Base-by-base conservation (phyloP, 371 early-diverging fungal genomes). In the Blakeslea trispora region DNA sequence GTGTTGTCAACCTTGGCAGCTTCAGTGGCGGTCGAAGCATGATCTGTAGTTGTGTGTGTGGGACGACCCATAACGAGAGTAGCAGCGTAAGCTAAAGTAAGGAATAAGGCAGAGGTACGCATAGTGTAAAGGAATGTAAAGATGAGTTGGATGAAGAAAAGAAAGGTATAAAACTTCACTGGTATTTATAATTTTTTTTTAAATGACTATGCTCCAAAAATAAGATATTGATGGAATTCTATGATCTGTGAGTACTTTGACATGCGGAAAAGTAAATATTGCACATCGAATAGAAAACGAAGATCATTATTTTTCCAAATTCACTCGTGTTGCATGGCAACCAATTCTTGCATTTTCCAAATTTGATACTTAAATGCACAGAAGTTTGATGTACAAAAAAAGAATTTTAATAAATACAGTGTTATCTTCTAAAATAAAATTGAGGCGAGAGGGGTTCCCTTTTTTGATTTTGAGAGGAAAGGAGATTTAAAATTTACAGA, bases 31-130 rank as follows among this genome's bases (percentile, higher is more conserved):
- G 23, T 34, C 6, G 53, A 24, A 15, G 54, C 39, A 37, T 17
- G 3, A 14, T 15, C n/a, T 8, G 35, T 21, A 40, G 51, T 17
- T n/a, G 52, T 24, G 19, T 15, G 23, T 7, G 23, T n/a, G 41
- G 52, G 56, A 19, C 42, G 42, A 39, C 41, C 56, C 56, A 48
- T 42, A 21, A 48, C 56, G 14, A 42, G 18, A 10, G 56, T 15
- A 21, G 49, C 56, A 41, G 48, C 43, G 21, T 42, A 55, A n/a
- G 56, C 48, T 19, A 55, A 55, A 21, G 56, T 41, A 31, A 55
- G 56, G 9, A 55, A n/a, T 31, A 55, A 39, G 19, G 42, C n/a
- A 11, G 48, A 41, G 42, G 56, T 14, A 31, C 56, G 56, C 56
- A 55, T 55, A 8, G n/a, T 48, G 8, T 44, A 13, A 53, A 37